Percentiles rank a stretch among this genome's conserved stretches.
Evolutionary conservation across 192 early-diverging fungal species (phyloP).

Genomic region (Linnemannia hyalina): DNA sequence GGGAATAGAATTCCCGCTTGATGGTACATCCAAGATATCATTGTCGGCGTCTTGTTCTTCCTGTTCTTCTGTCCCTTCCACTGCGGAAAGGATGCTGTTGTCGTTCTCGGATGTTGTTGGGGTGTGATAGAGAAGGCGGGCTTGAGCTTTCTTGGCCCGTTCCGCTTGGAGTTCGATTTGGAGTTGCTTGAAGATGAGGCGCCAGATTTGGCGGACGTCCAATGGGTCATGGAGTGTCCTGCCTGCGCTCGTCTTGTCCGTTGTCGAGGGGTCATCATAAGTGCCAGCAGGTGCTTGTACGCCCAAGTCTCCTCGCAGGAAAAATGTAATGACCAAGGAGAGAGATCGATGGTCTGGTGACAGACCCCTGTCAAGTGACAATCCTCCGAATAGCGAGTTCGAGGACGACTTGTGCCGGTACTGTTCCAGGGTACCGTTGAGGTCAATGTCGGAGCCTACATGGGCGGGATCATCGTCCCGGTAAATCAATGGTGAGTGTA

Average conservation of each 20-base stretch:
- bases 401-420: neutral
- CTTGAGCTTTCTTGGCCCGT: neutral
- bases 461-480: neutral
- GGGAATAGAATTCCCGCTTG: neutral
- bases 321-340: constrained; percentile 38
- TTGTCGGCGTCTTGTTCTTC: neutral
- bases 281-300: neutral
- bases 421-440: neutral
- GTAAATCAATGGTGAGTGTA: constrained; percentile 9
- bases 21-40: constrained; percentile 1
- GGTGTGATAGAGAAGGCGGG: neutral
- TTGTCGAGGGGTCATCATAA: neutral
- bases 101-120: neutral
- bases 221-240: neutral
- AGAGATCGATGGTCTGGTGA: neutral
- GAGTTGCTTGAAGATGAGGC: constrained; percentile 33
- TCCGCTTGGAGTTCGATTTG: constrained; percentile 20
- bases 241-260: neutral
- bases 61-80: neutral
- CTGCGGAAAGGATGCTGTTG: neutral
- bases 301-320: constrained; percentile 34
- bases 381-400: constrained; percentile 8
- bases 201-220: constrained; percentile 34
- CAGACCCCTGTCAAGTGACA: constrained; percentile 1
- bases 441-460: neutral